These are phyloP conservation scores for Stachybotrys echinatus DNA, from an alignment of 2,329 filamentous ascomycete species.

Conservation along the genomic window DNA sequence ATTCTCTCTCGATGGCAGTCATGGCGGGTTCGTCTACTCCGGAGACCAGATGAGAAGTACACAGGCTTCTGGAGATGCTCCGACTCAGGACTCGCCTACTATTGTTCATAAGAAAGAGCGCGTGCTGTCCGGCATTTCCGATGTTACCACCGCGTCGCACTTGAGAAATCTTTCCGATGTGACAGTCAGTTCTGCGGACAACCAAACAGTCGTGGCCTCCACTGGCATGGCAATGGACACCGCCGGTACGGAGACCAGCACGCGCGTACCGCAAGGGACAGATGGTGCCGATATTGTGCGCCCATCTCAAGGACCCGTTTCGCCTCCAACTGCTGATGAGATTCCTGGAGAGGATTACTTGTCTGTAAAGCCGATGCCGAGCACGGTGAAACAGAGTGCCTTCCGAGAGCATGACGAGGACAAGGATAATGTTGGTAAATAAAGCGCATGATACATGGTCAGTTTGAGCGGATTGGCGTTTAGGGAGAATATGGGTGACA, in stretches of 20 bases:
- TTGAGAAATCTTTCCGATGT: conserved; percentile 11
- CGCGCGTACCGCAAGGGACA: background rate
- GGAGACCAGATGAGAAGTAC: background rate
- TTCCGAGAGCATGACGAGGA: conserved; percentile 37
- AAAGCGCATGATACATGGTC: background rate
- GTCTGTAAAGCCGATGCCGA: conserved; percentile 15
- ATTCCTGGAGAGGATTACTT: conserved; percentile 19
- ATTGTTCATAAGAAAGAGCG: conserved; percentile 6
- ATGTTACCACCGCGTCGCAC: conserved; percentile 12
- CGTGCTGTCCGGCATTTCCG: conserved; percentile 16
- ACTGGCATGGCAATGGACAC: conserved; percentile 5
- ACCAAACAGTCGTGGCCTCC: conserved; percentile 4
- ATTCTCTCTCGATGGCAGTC: background rate
- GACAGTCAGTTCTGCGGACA: conserved; percentile 14
- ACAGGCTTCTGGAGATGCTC: background rate
- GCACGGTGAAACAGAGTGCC: conserved; percentile 30
- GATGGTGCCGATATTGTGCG: background rate
- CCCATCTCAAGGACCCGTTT: conserved; percentile 7
- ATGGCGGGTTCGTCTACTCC: background rate
- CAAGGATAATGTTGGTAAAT: background rate
- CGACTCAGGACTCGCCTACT: background rate
- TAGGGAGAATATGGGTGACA: background rate
- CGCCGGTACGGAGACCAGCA: background rate
- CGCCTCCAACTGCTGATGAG: conserved; percentile 22
- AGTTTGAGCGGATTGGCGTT: background rate